Evolutionary conservation across 208 protist species (phyloP).

Genomic region (Wallacemonas rigidus): DNA sequence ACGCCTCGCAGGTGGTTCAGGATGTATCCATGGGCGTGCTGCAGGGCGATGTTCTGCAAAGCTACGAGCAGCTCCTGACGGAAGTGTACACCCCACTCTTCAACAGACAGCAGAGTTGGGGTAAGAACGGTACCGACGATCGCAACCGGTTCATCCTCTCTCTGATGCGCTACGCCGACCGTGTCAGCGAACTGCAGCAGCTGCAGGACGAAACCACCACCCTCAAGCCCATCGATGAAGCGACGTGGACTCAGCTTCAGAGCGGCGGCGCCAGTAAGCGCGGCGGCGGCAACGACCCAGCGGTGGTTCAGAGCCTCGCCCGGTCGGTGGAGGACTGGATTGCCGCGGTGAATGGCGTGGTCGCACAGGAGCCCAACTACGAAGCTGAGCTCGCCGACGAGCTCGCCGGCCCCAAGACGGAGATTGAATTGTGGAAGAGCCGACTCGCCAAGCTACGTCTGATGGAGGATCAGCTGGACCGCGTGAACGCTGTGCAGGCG

Average conservation of each 20-base stretch:
- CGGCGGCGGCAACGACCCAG: conserved; percentile 75
- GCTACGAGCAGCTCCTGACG: conserved; percentile 88
- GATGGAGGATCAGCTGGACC: conserved; percentile 90
- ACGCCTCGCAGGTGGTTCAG: conserved; percentile 76
- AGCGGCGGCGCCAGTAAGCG: conserved; percentile 70
- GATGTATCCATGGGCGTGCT: conserved; percentile 87
- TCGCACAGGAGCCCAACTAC: conserved; percentile 82
- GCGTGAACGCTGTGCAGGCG: conserved; percentile 69
- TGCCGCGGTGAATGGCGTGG: conserved; percentile 56
- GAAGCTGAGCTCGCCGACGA: conserved; percentile 91
- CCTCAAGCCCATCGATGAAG: conserved; percentile 58
- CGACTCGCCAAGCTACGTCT: conserved; percentile 92
- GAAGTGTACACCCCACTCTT: conserved; percentile 93
- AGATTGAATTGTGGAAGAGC: conserved; percentile 95
- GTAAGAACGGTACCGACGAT: conserved; percentile 86
- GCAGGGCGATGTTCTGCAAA: conserved; percentile 77
- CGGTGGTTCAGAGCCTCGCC: conserved; percentile 64
- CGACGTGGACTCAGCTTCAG: conserved; percentile 81
- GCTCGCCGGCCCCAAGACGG: conserved; percentile 91
- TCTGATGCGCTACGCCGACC: conserved; percentile 89
- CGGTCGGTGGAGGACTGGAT: conserved; percentile 85
- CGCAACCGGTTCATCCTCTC: conserved; percentile 85
- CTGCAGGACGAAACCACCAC: conserved; percentile 67
- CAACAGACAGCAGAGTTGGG: conserved; percentile 80
- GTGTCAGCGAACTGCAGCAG: conserved; percentile 89